Base-by-base conservation (phyloP, 1,284 basidiomycete species). In the Anthracocystis walkeri region DNA sequence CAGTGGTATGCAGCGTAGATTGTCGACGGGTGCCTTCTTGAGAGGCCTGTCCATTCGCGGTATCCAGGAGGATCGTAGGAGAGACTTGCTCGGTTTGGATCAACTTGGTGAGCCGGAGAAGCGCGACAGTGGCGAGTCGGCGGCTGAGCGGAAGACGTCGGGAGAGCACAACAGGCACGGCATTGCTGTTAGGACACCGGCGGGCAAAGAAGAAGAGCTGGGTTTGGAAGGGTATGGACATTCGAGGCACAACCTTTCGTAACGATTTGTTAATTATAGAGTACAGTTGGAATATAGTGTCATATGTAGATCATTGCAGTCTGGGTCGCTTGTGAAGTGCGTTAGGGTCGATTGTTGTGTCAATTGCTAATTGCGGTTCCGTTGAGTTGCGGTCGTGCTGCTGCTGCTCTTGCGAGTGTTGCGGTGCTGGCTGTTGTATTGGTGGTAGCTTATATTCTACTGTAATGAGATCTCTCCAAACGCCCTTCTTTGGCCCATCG, bases 11-110 rank as follows among this genome's bases (percentile, higher is more conserved):
- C 67, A 65, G 33, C 59, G 80, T 21, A 48, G 79, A 20, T 46
- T 78, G 56, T 82, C 80, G 5, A 82, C 80, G 3, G 80, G 80
- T n/a, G 61, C 77, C 12, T 82, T 80, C 60, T 58, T 80, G 53
- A 50, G 63, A 2, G 69, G 72, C 18, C 33, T 65, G 3, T 69
- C 70, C 5, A 45, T 79, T 31, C 51, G 71, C 44, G 70, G 65
- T n/a, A 80, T 82, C 42, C 78, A 82, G 45, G 74, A 79, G 38
- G 69, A 72, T 10, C 63, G 80, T 2, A 62, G 77, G 29, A 67
- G 72, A 21, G 58, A 77, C n/a, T 29, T 79, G 14, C 57, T 79
- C 14, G 79, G 78, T 14, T 35, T 77, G 40, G 75, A 73, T 33
- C 61, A 45, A 10, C 59, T 67, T 27, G 68, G 58, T 6, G 68